Evolutionary conservation across 2,329 filamentous ascomycete species (phyloP).

Genomic region (Fusarium domesticum): DNA sequence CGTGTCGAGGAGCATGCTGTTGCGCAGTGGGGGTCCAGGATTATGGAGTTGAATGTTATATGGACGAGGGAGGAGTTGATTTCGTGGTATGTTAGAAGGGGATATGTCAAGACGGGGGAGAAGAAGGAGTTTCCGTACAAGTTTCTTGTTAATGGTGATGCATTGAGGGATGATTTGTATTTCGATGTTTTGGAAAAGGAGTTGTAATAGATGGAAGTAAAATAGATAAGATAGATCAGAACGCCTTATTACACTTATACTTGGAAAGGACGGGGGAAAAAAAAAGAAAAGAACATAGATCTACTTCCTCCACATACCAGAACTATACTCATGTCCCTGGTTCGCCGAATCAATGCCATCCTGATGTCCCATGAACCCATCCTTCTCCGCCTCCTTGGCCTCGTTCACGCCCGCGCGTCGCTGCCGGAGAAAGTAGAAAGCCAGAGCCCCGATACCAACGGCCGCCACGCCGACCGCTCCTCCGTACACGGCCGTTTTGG

Average conservation of each 20-base stretch:
- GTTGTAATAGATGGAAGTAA: slow-evolving; percentile 14
- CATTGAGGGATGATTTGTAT: slow-evolving; percentile 42
- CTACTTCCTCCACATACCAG: slow-evolving; percentile 13
- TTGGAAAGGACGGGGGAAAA: neutral
- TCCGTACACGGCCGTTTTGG: slow-evolving; percentile 54
- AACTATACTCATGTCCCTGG: slow-evolving; percentile 29
- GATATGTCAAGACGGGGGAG: slow-evolving; percentile 41
- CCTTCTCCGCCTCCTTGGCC: slow-evolving; percentile 46
- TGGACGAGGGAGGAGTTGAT: slow-evolving; percentile 43
- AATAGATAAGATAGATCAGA: neutral
- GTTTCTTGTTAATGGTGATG: slow-evolving; percentile 35
- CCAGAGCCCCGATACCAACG: slow-evolving; percentile 39
- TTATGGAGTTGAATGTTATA: slow-evolving; percentile 46
- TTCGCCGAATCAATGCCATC: slow-evolving; percentile 27
- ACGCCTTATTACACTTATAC: no score
- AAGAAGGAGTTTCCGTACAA: slow-evolving; percentile 43
- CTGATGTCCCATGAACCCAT: slow-evolving; percentile 50
- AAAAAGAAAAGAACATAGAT: slow-evolving; percentile 1
- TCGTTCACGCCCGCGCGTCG: slow-evolving; percentile 51
- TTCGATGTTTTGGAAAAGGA: slow-evolving; percentile 43
- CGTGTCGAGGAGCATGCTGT: slow-evolving; percentile 40
- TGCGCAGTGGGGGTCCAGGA: slow-evolving; percentile 30
- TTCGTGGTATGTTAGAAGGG: slow-evolving; percentile 44
- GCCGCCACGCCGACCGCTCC: slow-evolving; percentile 43
- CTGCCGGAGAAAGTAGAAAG: slow-evolving; percentile 56